phyloP scores from a whole-genome alignment of 495 filamentous ascomycete genomes.

The Umbilicaria muhlenbergii region DNA sequence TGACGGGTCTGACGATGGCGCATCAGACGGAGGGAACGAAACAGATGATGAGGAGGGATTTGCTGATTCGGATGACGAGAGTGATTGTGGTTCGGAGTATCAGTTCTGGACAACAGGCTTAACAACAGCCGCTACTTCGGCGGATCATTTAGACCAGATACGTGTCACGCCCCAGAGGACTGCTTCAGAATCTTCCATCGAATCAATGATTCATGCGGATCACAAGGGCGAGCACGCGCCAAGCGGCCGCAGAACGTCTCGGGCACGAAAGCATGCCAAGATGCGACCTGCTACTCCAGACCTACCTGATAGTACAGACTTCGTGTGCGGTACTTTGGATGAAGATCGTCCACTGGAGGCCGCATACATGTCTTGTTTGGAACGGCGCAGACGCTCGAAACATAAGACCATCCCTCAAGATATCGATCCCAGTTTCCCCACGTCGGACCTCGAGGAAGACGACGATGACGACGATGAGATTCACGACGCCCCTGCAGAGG shows the following conservation, averaged over 20 bases:
- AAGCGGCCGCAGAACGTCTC: constrained; percentile 10
- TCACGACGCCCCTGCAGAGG: constrained; percentile 31
- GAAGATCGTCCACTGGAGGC: constrained; percentile 90
- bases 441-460: constrained; percentile 78
- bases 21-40: constrained; percentile 59
- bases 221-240: constrained; percentile 19
- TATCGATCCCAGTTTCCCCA: constrained; percentile 93
- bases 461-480: constrained; percentile 45
- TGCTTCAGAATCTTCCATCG: constrained; percentile 47
- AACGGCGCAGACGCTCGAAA: constrained; percentile 65
- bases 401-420: constrained; percentile 74
- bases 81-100: constrained; percentile 56
- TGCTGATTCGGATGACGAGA: constrained; percentile 73
- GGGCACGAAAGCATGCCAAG: constrained; percentile 28
- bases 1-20: constrained; percentile 36
- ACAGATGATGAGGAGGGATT: constrained; percentile 95
- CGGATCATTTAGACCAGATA: constrained; percentile 32
- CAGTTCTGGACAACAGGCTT: constrained; percentile 60
- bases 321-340: constrained; percentile 92
- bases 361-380: constrained; percentile 74
- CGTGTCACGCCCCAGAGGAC: constrained; percentile 29
- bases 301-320: constrained; percentile 91
- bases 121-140: constrained; percentile 40
- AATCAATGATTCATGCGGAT: constrained; percentile 35
- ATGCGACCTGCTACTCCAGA: constrained; percentile 66